Percentiles rank a stretch among this genome's conserved stretches.
phyloP scores from a whole-genome alignment of 1,284 basidiomycete species.

The Leccinum pallidistipes region DNA sequence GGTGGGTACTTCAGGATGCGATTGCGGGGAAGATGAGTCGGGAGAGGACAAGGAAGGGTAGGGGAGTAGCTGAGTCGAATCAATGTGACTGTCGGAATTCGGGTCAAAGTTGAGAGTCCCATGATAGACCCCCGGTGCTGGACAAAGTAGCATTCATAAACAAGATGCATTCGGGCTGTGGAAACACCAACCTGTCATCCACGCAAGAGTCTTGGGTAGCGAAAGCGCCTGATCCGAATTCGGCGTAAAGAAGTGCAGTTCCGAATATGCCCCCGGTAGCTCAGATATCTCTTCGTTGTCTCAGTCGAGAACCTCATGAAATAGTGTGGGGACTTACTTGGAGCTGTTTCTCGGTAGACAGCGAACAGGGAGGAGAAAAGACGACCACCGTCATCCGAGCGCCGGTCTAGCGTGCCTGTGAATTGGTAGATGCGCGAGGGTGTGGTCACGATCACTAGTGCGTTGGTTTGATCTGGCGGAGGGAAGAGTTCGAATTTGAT shows the following conservation, averaged over 20 bases:
- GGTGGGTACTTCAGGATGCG: constrained; percentile 49
- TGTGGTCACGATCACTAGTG: constrained; percentile 82
- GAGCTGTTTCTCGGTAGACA: constrained; percentile 69
- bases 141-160: constrained; percentile 6
- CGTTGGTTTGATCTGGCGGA: constrained; percentile 57
- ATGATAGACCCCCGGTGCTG: constrained; percentile 85
- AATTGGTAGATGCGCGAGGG: constrained; percentile 92
- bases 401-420: constrained; percentile 65
- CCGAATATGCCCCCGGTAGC: constrained; percentile 78
- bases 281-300: constrained; percentile 74
- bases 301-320: constrained; percentile 20
- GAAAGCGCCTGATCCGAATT: constrained; percentile 69
- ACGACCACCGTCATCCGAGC: constrained; percentile 72
- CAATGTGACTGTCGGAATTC: constrained; percentile 73
- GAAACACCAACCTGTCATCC: constrained; percentile 75
- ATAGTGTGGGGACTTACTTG: constrained; percentile 57
- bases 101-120: constrained; percentile 71
- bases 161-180: constrained; percentile 1
- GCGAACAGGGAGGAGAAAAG: constrained; percentile 77
- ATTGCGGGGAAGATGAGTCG: constrained; percentile 23
- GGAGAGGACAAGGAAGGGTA: constrained; percentile 51
- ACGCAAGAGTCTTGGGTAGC: constrained; percentile 72
- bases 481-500: constrained; percentile 79
- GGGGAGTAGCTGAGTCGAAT: constrained; percentile 70
- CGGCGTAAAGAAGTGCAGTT: constrained; percentile 75